These are phyloP conservation scores for Stachybotrys elegans DNA, from an alignment of 2,329 filamentous ascomycete species.

Conservation along the genomic window DNA sequence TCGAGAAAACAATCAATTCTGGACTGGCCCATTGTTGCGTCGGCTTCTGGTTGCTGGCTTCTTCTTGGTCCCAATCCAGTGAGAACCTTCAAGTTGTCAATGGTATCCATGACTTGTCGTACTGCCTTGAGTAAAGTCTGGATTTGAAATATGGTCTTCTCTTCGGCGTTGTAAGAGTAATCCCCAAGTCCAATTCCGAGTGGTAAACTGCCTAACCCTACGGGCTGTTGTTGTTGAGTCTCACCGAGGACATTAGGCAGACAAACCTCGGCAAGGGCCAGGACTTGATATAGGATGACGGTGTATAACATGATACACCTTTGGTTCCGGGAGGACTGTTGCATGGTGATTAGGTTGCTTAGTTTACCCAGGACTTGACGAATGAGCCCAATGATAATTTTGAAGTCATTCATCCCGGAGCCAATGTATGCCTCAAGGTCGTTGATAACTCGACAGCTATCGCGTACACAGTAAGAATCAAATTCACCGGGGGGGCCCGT, in stretches of 20 bases:
- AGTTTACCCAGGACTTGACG: neutral
- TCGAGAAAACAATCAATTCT: too few relatives aligned
- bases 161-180: neutral
- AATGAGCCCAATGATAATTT: neutral
- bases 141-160: neutral
- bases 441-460: neutral
- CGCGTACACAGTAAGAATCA: neutral
- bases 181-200: neutral
- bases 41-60: too few relatives aligned
- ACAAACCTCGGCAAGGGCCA: neutral
- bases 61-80: neutral
- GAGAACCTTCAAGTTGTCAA: neutral
- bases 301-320: neutral
- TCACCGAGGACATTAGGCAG: neutral
- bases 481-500: neutral
- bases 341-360: neutral
- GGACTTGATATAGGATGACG: neutral
- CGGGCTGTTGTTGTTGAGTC: neutral
- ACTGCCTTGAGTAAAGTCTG: neutral
- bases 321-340: neutral
- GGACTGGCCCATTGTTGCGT: too few relatives aligned
- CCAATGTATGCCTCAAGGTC: neutral
- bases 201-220: neutral
- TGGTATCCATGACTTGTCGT: neutral
- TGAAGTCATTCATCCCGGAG: neutral